Base-by-base conservation (phyloP, 164 flowering plant genomes). In the Akebia trifoliata region DNA sequence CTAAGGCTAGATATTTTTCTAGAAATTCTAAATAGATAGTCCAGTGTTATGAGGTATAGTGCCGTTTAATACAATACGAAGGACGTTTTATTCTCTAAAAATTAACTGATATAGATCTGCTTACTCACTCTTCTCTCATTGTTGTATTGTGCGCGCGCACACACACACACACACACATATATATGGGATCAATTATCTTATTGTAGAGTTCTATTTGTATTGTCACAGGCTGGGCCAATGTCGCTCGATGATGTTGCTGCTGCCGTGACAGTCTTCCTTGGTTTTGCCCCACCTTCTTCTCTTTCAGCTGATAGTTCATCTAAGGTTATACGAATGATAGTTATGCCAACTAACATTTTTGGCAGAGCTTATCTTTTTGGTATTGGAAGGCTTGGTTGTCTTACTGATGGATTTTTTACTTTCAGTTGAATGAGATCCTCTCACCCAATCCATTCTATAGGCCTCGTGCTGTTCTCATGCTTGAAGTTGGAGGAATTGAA, bases 361-460 rank as follows among this genome's bases (percentile, higher is more conserved):
- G 7, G 2, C n/a, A 26, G 20, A 15, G 8, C 8, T 7, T n/a
- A 12, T 8, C 22, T 26, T 18, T 14, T 58, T 48, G 43, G 32
- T 59, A 26, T 35, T 59, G 4, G 22, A 24, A 39, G 34, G 36
- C 45, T n/a, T 17, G 3, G 22, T 29, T 36, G 31, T 21, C 21
- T 53, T 22, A 47, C 32, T 18, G 18, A 35, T 24, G 29, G 28
- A 8, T 48, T 50, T 38, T 44, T 3, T 22, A 62, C 46, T 67
- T 76, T 74, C 87, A 93, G 99, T 61, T 93, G 66, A 81, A 87
- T 74, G 76, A 79, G 70, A 59, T 93, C 40, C 90, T 93, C 17
- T 28, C 59, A 67, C 90, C 99, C 22, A 86, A 85, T 72, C 99
- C 99, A 67, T 90, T 93, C 66, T 51, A 79, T 62, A 81, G 93